Evolutionary conservation across 805 yeast species (phyloP), one percentile per base, ranked within the genome.

Genomic region (Myxozyma neotropica): DNA sequence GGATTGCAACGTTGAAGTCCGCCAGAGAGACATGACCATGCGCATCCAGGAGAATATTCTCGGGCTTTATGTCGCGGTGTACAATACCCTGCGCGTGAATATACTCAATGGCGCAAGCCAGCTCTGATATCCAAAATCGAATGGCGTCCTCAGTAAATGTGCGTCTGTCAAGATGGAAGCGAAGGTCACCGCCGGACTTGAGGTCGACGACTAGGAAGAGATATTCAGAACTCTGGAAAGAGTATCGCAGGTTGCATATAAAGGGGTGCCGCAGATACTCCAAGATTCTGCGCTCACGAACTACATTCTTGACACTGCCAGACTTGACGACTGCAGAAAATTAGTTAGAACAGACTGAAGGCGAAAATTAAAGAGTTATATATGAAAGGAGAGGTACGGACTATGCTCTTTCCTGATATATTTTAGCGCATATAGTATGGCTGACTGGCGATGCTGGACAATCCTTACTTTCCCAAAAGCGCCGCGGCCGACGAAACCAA

Each of bases 381-480:
- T 26, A 55, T n/a, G n/a, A n/a, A n/a, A n/a, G n/a, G n/a, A n/a
- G n/a, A n/a, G n/a, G n/a, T n/a, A n/a, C n/a, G n/a, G n/a, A n/a
- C 67, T 38, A 19, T 66, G 63, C 2, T 55, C 53, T 45, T 69
- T 70, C 26, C 67, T 66, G 53, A 70, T 62, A 58, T 70, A 70
- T 53, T 70, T 70, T 26, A 70, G 58, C 2, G 73, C 73, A 50
- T 59, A 69, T 35, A 46, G 56, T 27, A 43, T 45, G 36, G 53
- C 55, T n/a, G 66, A 61, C 8, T 33, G 45, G 27, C 55, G 54
- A 45, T 64, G 66, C 45, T 64, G 59, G 15, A 69, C 72, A 21
- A 69, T 80, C 62, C 95, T 77, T 21, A 90, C 96, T 49, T 87
- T 88, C 29, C 96, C 96, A 76, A 87, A 90, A 0, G 95, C 82